Conservation (phyloP, 805 yeast species). For the Saccharomyces eubayanus region DNA sequence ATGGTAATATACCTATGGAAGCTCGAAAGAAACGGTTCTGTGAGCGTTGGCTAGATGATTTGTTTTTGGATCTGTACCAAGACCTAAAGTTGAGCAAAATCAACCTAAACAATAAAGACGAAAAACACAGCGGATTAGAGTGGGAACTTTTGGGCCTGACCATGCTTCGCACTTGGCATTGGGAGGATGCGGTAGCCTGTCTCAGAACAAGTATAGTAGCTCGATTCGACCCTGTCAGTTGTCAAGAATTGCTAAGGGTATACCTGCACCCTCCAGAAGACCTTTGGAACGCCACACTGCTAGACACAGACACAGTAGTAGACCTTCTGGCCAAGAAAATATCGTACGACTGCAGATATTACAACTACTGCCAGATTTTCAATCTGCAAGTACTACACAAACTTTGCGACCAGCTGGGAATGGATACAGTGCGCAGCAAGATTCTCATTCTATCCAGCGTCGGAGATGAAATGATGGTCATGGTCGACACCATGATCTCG, state of each 20-base stretch:
- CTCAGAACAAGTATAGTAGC: slow-evolving; percentile 46
- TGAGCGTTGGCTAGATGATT: slow-evolving; percentile 30
- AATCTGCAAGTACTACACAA: slow-evolving; percentile 39
- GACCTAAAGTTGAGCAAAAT: slow-evolving; percentile 28
- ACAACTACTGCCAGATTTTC: slow-evolving; percentile 43
- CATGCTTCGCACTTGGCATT: slow-evolving; percentile 40
- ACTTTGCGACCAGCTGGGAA: slow-evolving; percentile 20
- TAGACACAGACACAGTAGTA: slow-evolving; percentile 34
- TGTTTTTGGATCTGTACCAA: slow-evolving; percentile 30
- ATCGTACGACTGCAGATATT: slow-evolving; percentile 61
- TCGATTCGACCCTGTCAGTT: slow-evolving; percentile 55
- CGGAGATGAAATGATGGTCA: slow-evolving; percentile 15
- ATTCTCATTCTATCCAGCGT: slow-evolving; percentile 17
- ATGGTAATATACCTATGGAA: slow-evolving; percentile 13
- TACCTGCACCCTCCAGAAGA: slow-evolving; percentile 15
- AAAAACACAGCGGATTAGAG: slow-evolving; percentile 54
- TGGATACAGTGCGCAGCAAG: slow-evolving; percentile 16
- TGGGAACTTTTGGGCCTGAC: slow-evolving; percentile 68
- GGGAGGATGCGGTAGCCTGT: slow-evolving; percentile 43
- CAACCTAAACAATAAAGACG: slow-evolving; percentile 22
- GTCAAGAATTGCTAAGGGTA: slow-evolving; percentile 41
- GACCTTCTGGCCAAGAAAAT: slow-evolving; percentile 41
- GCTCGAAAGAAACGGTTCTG: slow-evolving; percentile 24
- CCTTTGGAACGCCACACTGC: background rate
- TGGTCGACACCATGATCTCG: slow-evolving; percentile 15